Evolutionary conservation across 2,329 filamentous ascomycete genomes (phyloP), one percentile per base, ranked within the genome.

Genomic region (Colletotrichum sublineola): DNA sequence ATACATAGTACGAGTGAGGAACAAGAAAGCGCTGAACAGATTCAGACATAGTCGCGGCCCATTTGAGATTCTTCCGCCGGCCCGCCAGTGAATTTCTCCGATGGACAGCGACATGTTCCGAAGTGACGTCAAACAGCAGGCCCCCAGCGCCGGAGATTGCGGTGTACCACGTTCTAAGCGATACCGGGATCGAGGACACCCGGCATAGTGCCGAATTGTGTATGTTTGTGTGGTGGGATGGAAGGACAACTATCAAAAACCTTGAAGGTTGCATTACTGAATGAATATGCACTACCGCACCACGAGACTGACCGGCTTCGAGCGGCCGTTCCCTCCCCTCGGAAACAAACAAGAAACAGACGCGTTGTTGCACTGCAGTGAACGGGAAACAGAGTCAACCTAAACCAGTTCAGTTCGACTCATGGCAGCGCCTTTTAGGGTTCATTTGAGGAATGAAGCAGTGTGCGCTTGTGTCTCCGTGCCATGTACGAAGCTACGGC

Each of bases 401-500:
- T 24, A 29, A 29, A 15, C 15, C 8, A 5, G 5, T 11, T 9
- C 15, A 15, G 8, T 9, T 60, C 60, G 58, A 64, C 53, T 69
- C 53, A 60, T 40, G 31, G 40, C n/a, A 61, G 36, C 46, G 69
- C 66, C 69, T 72, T 44, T 64, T 9, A 46, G 68, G 66, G 68
- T 72, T 40, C 46, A 52, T 24, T 18, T 60, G 38, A 46, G 56
- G 42, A 40, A 69, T 61, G 33, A 53, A 44, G 48, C 15, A 29
- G 66, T 64, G 18, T 6, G 65, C 68, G 63, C 65, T 58, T 46
- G 57, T 7, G 20, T 29, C 46, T 48, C n/a, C 33, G 52, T 55
- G 42, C 42, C 20, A 15, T 29, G 20, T n/a, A 29, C 38, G 38
- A n/a, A 4, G 52, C 9, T 56, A 11, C 24, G 2, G 33, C 20